These are phyloP conservation scores for Corymbia citriodora DNA, from an alignment of 441 rosid genomes.

Conservation along the genomic window DNA sequence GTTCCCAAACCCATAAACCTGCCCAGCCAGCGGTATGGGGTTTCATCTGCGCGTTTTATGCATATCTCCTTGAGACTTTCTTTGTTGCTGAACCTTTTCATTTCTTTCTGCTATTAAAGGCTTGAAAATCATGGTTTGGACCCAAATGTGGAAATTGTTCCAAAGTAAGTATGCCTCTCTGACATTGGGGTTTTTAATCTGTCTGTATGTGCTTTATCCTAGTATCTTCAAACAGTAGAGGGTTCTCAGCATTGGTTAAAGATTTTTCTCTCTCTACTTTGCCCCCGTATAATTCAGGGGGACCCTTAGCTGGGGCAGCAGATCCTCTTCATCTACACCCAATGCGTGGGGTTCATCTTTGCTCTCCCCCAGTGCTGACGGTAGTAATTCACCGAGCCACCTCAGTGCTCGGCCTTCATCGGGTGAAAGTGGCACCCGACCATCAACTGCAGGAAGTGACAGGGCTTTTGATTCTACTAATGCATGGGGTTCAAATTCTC, in stretches of 20 bases:
- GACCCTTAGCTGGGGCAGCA: slow-evolving; percentile 95
- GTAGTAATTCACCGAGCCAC: slow-evolving; percentile 80
- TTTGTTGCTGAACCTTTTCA: background rate
- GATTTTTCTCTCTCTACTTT: background rate
- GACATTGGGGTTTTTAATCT: background rate
- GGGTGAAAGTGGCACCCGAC: slow-evolving; percentile 88
- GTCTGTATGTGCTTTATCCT: background rate
- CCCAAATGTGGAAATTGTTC: slow-evolving; percentile 96
- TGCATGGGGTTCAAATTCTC: slow-evolving; percentile 77
- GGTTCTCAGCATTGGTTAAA: background rate
- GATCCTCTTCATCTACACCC: slow-evolving; percentile 55
- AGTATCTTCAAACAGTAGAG: background rate
- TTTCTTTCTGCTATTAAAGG: slow-evolving; percentile 45
- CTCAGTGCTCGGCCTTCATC: slow-evolving; percentile 94
- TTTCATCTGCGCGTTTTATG: background rate
- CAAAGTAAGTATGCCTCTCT: slow-evolving; percentile 68
- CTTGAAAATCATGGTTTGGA: slow-evolving; percentile 95
- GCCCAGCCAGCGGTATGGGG: slow-evolving; percentile 91
- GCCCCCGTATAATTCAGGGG: slow-evolving; percentile 41
- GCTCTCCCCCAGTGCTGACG: slow-evolving; percentile 64
- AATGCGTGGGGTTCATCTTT: slow-evolving; percentile 92
- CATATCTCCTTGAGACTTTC: background rate
- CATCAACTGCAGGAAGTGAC: slow-evolving; percentile 93
- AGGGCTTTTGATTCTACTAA: slow-evolving; percentile 52
- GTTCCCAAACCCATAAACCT: slow-evolving; percentile 98